Evolutionary conservation across 1,284 basidiomycete genomes (phyloP), one percentile per base, ranked within the genome.

Genomic region (Leccinum angustisporum): DNA sequence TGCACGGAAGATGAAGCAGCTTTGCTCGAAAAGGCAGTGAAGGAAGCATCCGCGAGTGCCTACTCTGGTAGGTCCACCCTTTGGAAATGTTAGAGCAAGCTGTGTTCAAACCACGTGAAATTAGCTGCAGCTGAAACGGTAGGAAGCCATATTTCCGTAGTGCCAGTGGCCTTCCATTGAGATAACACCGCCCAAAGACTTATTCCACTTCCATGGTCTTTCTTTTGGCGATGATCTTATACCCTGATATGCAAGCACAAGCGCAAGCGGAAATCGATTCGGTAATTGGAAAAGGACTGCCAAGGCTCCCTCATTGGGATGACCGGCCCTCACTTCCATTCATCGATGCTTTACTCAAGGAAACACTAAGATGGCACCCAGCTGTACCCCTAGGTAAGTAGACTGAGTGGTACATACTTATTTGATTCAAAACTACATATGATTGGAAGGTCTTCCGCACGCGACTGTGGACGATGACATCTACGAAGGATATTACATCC

Each of bases 281-380:
- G 13, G 69, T 80, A 31, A 69, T 78, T 34, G 78, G 79, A 6
- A 48, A 59, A 25, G 73, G 73, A 53, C 61, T 73, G 3, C 50
- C 53, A 16, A 69, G 77, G 43, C 57, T 79, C 1, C 83, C 82
- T 2, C 67, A 72, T 5, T 75, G 80, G 43, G 70, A 72, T 3
- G 79, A 83, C 43, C 66, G 80, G 3, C 58, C 65, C 2, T 70
- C 67, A 13, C 69, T 86, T 25, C 74, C 72, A 1, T 86, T 83
- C 67, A 67, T 86, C 1, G 68, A 75, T 13, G 83, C 83, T 0
- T 64, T 84, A 1, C 65, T 84, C 57, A 83, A 81, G 63, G 86
- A 86, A 68, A 77, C 82, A 1, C 66, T 85, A 54, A 74, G 85
- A 43, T 87, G 79, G 73, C 76, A 79, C 5, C 80, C 82, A 4